Percentiles rank a stretch among this genome's conserved stretches.
These are phyloP conservation scores for Amaranthus cruentus DNA, from an alignment of 148 eudicot genomes.

Conservation along the genomic window DNA sequence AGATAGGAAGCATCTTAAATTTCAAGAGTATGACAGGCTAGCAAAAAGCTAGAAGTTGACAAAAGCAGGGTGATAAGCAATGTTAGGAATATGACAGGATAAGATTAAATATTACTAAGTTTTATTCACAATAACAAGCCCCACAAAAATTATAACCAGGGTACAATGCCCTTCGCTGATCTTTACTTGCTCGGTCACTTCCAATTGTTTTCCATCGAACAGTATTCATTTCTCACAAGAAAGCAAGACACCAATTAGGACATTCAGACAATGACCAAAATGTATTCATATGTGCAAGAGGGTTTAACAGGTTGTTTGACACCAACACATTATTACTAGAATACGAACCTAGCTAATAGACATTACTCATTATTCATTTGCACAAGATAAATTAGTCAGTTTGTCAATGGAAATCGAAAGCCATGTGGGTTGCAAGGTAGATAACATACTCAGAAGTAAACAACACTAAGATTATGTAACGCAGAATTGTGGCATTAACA, in stretches of 20 bases:
- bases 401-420: background rate
- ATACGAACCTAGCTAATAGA: background rate
- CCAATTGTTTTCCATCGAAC: background rate
- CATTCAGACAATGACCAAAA: background rate
- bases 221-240: background rate
- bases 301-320: background rate
- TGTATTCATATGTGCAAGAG: background rate
- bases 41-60: background rate
- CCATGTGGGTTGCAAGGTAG: background rate
- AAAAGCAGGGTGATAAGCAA: background rate
- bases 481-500: slow-evolving; percentile 1
- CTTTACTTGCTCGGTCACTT: background rate
- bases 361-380: background rate
- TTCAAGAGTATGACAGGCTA: background rate
- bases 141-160: background rate
- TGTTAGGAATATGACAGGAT: too few relatives aligned
- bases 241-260: background rate
- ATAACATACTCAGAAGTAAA: background rate
- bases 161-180: background rate
- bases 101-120: too few relatives aligned
- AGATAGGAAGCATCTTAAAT: background rate
- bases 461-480: too few relatives aligned
- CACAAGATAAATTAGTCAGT: background rate
- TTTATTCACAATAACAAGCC: background rate
- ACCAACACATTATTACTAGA: background rate